These are phyloP conservation scores for Jaapia argillacea DNA, from an alignment of 768 basidiomycete species.

Conservation along the genomic window DNA sequence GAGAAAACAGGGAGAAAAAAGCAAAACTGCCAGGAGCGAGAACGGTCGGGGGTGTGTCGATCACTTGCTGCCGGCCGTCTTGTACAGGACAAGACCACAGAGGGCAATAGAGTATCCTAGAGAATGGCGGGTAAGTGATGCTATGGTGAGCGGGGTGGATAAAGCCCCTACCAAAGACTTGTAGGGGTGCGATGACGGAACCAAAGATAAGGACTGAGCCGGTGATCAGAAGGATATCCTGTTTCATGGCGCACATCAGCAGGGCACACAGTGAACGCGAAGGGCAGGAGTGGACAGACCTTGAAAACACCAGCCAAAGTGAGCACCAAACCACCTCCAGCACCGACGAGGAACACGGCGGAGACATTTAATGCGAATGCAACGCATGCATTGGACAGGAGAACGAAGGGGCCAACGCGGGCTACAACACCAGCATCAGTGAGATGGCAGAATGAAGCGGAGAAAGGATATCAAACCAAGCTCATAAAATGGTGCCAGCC, in stretches of 20 bases:
- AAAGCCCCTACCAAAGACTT: slow-evolving; percentile 55
- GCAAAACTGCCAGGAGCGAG: no score
- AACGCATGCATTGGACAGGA: slow-evolving; percentile 75
- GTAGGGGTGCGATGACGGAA: slow-evolving; percentile 68
- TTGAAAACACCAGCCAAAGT: slow-evolving; percentile 94
- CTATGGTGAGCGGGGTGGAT: background rate
- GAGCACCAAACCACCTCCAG: slow-evolving; percentile 78
- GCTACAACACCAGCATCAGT: slow-evolving; percentile 1
- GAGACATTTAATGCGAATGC: slow-evolving; percentile 90
- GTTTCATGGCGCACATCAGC: slow-evolving; percentile 6
- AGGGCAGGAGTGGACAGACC: slow-evolving; percentile 37
- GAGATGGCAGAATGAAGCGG: background rate
- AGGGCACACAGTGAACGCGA: no score
- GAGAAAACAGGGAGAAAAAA: no score
- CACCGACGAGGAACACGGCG: slow-evolving; percentile 89
- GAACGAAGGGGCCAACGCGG: slow-evolving; percentile 51
- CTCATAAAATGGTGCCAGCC: slow-evolving; percentile 75
- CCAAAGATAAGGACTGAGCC: slow-evolving; percentile 87
- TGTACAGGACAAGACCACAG: slow-evolving; percentile 77
- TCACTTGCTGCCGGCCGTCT: slow-evolving; percentile 59
- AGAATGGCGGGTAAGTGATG: slow-evolving; percentile 3
- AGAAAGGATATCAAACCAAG: slow-evolving; percentile 16
- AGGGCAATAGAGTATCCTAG: slow-evolving; percentile 84
- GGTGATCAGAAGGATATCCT: slow-evolving; percentile 92
- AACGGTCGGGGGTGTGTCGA: no score